phyloP scores from a whole-genome alignment of 2,329 filamentous ascomycete genomes.

The Pseudocercospora macadamiae region DNA sequence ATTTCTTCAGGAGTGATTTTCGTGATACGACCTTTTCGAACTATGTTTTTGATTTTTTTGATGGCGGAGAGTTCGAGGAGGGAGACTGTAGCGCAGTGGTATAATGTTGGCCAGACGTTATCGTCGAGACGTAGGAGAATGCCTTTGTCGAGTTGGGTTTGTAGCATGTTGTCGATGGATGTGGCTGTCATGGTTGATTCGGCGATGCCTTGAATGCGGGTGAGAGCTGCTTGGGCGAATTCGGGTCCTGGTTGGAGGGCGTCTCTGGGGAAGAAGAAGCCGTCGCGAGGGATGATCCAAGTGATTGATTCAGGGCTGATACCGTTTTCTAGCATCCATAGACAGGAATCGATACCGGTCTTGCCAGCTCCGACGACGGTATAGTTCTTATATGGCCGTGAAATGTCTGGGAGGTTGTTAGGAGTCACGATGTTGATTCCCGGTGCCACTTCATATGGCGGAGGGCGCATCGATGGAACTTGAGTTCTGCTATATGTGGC shows the following conservation, averaged over 20 bases:
- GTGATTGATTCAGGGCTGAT: constrained; percentile 17
- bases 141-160: not conserved
- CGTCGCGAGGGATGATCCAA: constrained; percentile 31
- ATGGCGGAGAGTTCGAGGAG: constrained; percentile 22
- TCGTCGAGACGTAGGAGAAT: constrained; percentile 11
- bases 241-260: constrained; percentile 13
- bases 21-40: constrained; percentile 21
- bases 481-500: constrained; percentile 25
- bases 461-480: constrained; percentile 25
- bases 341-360: constrained; percentile 26
- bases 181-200: constrained; percentile 18
- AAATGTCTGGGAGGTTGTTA: constrained; percentile 16
- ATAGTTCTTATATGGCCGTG: constrained; percentile 17
- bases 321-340: constrained; percentile 23
- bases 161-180: constrained; percentile 18
- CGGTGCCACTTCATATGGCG: constrained; percentile 15
- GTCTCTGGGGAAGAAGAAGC: constrained; percentile 22
- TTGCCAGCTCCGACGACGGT: constrained; percentile 28
- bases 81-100: constrained; percentile 24
- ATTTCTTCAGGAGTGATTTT: constrained; percentile 14
- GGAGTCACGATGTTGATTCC: constrained; percentile 15
- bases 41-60: constrained; percentile 17
- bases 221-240: constrained; percentile 5
- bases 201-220: not conserved
- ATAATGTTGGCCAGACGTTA: constrained; percentile 21